These are phyloP conservation scores for Cordyceps javanica DNA, from an alignment of 2,329 filamentous ascomycete genomes.

Conservation along the genomic window DNA sequence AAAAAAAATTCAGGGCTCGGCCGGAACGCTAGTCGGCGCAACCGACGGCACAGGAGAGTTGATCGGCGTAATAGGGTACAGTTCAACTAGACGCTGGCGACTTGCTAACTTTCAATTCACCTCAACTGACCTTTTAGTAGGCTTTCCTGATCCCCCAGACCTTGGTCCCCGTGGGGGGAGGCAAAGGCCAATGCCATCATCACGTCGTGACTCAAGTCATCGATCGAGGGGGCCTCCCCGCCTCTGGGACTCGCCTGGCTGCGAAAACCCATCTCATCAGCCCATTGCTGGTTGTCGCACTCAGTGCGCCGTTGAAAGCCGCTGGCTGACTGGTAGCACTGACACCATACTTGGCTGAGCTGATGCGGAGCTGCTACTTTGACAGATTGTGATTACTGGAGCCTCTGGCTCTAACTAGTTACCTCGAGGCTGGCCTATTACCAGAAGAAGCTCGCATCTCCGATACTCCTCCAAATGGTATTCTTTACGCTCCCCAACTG, in stretches of 20 bases:
- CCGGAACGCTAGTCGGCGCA: neutral
- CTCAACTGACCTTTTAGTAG: too few relatives aligned
- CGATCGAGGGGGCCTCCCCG: neutral
- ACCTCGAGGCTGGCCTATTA: neutral
- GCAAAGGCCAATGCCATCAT: neutral
- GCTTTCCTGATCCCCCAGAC: neutral
- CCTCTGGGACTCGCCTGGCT: neutral
- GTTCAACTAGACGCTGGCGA: neutral
- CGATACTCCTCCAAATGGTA: neutral
- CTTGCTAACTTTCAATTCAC: neutral
- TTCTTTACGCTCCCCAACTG: neutral
- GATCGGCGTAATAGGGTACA: neutral
- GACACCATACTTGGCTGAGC: neutral
- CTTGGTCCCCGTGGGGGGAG: neutral
- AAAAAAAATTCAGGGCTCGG: conserved; percentile 8
- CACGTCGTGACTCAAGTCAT: neutral
- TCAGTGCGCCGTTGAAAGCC: neutral
- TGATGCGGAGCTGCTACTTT: neutral
- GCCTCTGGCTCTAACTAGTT: too few relatives aligned
- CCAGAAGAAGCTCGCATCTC: neutral
- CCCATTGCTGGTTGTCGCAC: neutral
- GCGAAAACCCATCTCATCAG: neutral
- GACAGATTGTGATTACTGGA: too few relatives aligned
- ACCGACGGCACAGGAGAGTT: conserved; percentile 1
- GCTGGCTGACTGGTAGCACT: neutral